Evolutionary conservation across 371 early-diverging fungal species (phyloP).

Genomic region (Mortierella sp.): DNA sequence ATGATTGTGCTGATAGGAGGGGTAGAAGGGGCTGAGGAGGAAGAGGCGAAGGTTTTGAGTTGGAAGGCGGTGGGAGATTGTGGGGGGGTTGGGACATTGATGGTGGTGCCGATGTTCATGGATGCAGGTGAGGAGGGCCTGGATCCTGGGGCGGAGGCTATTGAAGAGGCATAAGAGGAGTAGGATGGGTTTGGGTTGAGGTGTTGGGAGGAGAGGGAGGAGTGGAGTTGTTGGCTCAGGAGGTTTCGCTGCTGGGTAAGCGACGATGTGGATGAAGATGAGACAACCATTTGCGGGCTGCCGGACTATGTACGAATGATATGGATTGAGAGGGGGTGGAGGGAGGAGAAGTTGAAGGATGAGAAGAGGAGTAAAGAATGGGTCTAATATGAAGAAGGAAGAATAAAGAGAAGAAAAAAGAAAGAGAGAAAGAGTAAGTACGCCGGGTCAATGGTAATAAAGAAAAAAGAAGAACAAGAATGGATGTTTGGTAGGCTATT

Average conservation of each 20-base stretch:
- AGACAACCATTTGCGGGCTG: conserved; percentile 56
- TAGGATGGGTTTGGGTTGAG: conserved; percentile 42
- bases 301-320: conserved; percentile 9
- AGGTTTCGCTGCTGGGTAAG: conserved; percentile 36
- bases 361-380: not conserved
- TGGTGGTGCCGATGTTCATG: conserved; percentile 34
- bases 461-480: not conserved
- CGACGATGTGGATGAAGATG: conserved; percentile 34
- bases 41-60: conserved; percentile 27
- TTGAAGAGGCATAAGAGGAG: conserved; percentile 50
- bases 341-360: not conserved
- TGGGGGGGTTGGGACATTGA: conserved; percentile 42
- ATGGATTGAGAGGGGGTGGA: not conserved
- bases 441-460: not conserved
- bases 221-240: conserved; percentile 56
- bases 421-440: not conserved
- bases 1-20: conserved; percentile 39
- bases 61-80: conserved; percentile 50
- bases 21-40: conserved; percentile 35
- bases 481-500: not conserved
- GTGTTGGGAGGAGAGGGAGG: conserved; percentile 38
- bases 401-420: too few relatives aligned
- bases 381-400: not conserved
- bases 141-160: conserved; percentile 46
- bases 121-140: conserved; percentile 41